phyloP scores from a whole-genome alignment of 2,329 filamentous ascomycete species.

The Penicillium brasilianum region DNA sequence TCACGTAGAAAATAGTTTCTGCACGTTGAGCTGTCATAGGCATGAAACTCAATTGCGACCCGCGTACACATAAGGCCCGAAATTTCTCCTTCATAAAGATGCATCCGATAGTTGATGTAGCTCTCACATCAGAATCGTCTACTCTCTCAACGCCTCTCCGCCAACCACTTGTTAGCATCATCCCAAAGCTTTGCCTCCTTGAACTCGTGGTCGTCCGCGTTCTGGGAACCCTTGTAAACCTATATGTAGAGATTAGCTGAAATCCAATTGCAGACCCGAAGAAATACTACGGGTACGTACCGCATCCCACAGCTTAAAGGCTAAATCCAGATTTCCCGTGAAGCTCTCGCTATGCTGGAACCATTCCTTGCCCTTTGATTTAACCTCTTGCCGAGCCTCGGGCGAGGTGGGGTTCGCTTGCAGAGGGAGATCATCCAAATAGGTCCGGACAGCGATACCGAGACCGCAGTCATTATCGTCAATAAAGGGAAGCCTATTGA shows the following conservation, averaged over 20 bases:
- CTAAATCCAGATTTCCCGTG: constrained; percentile 61
- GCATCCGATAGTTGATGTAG: constrained; percentile 5
- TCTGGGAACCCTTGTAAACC: constrained; percentile 64
- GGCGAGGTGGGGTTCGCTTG: constrained; percentile 60
- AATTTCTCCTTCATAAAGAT: constrained; percentile 12
- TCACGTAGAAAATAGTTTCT: constrained; percentile 7
- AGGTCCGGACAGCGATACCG: constrained; percentile 55
- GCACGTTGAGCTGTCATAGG: constrained; percentile 10
- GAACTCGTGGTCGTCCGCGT: constrained; percentile 57
- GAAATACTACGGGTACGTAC: constrained; percentile 48
- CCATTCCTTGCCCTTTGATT: constrained; percentile 61
- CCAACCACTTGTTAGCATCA: constrained; percentile 66
- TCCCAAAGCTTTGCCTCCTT: constrained; percentile 61
- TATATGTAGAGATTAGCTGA: constrained; percentile 34
- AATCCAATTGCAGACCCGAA: neutral
- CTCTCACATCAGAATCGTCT: neutral
- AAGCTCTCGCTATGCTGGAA: constrained; percentile 66
- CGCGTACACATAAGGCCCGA: constrained; percentile 17
- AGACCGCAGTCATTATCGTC: constrained; percentile 53
- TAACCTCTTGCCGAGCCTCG: constrained; percentile 56
- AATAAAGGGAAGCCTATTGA: constrained; percentile 49
- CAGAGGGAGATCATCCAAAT: constrained; percentile 59
- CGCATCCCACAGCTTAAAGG: constrained; percentile 69
- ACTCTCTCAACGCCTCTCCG: constrained; percentile 40
- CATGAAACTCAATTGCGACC: constrained; percentile 16